Evolutionary conservation across 805 yeast genomes (phyloP).

Genomic region (Myxozyma mucilagina): DNA sequence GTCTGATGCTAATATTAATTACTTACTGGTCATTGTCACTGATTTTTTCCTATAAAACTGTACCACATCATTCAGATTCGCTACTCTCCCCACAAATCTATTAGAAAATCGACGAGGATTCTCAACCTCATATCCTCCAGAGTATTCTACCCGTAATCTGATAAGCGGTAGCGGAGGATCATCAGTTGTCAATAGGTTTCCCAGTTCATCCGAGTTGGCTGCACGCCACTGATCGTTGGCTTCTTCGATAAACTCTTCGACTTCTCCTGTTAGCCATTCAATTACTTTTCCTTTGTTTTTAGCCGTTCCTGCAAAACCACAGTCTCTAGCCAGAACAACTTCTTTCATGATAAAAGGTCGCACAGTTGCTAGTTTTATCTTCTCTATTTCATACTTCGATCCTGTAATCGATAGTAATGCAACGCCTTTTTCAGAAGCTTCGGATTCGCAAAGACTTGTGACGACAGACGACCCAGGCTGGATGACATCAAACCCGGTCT

Average conservation of each 20-base stretch:
- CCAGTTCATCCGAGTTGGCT: conserved; percentile 35
- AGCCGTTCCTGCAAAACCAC: conserved; percentile 59
- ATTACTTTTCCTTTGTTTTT: conserved; percentile 62
- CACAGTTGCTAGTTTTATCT: conserved; percentile 65
- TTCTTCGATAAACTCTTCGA: conserved; percentile 62
- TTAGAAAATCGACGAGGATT: conserved; percentile 87
- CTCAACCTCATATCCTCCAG: conserved; percentile 89
- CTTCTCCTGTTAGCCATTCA: conserved; percentile 58
- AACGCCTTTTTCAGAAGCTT: conserved; percentile 67
- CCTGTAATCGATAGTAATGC: conserved; percentile 69
- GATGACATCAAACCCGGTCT: conserved; percentile 69
- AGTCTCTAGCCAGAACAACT: conserved; percentile 53
- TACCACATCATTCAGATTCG: conserved; percentile 85
- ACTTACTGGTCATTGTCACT: conserved; percentile 25
- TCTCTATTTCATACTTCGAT: conserved; percentile 55
- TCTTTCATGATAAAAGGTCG: conserved; percentile 81
- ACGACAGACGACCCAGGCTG: conserved; percentile 96
- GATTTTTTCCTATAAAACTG: conserved; percentile 60
- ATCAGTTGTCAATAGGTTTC: conserved; percentile 38
- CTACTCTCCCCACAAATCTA: conserved; percentile 84
- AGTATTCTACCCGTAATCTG: conserved; percentile 76
- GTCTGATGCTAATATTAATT: not conserved
- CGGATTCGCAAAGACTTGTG: conserved; percentile 84
- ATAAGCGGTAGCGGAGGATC: conserved; percentile 78
- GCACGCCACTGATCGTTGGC: conserved; percentile 56